A percentile compares a stretch with the other conserved stretches of the same genome.
phyloP scores from a whole-genome alignment of 2,329 filamentous ascomycete species.

The Cladorrhinum sp. region DNA sequence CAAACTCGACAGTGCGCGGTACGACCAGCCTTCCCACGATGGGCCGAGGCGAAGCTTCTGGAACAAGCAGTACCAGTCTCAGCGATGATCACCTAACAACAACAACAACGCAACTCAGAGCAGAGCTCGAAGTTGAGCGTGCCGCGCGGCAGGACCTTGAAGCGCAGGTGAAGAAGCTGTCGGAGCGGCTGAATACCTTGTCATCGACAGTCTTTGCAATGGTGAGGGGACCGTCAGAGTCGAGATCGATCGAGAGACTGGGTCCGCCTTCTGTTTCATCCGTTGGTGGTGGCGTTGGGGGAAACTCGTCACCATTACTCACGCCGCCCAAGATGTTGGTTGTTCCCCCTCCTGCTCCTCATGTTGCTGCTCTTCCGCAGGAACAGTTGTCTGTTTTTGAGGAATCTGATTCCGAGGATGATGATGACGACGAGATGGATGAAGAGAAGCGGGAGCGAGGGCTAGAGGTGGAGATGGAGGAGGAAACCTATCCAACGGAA shows the following conservation, averaged over 20 bases:
- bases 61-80: slow-evolving; percentile 11
- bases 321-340: slow-evolving; percentile 21
- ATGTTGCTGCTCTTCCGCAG: slow-evolving; percentile 17
- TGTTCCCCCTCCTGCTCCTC: slow-evolving; percentile 8
- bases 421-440: neutral
- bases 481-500: neutral
- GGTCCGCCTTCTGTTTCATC: slow-evolving; percentile 10
- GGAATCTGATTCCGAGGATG: slow-evolving; percentile 40
- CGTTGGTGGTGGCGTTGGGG: neutral
- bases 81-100: neutral
- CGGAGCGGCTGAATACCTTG: slow-evolving; percentile 47
- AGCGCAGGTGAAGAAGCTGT: slow-evolving; percentile 52
- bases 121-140: slow-evolving; percentile 56
- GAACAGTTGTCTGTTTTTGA: slow-evolving; percentile 30
- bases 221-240: slow-evolving; percentile 36
- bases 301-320: slow-evolving; percentile 10
- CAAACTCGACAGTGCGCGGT: slow-evolving; percentile 48
- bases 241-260: slow-evolving; percentile 31
- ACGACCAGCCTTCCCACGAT: slow-evolving; percentile 44
- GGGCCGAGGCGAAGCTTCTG: slow-evolving; percentile 29
- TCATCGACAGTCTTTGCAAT: slow-evolving; percentile 41
- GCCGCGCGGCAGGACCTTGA: slow-evolving; percentile 55
- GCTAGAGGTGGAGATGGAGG: no score
- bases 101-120: slow-evolving; percentile 21
- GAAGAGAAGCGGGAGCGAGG: slow-evolving; percentile 27